Conservation (phyloP, 306 rosid genomes). For the Sechiopsis laciniata region DNA sequence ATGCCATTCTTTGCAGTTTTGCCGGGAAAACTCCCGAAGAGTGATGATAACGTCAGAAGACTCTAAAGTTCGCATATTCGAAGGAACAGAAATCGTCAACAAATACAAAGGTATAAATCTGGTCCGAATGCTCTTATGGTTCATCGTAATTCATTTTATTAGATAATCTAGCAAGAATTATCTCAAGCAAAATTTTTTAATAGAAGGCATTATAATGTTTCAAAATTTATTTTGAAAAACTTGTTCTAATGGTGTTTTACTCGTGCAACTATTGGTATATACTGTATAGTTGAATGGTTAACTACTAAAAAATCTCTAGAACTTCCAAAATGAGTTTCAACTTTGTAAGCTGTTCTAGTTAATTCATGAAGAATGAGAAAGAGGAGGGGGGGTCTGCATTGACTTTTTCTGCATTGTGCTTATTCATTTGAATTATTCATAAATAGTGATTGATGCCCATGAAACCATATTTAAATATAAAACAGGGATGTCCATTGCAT, state of each 20-base stretch:
- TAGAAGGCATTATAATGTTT: neutral
- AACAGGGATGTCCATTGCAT: neutral
- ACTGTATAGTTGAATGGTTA: neutral
- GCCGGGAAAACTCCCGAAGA: slow-evolving; percentile 39
- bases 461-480: slow-evolving; percentile 2
- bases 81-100: slow-evolving; percentile 50
- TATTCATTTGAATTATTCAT: slow-evolving; percentile 11
- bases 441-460: slow-evolving; percentile 9
- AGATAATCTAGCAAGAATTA: neutral
- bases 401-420: neutral
- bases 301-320: neutral
- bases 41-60: slow-evolving; percentile 81
- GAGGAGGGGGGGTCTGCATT: neutral
- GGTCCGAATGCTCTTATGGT: neutral
- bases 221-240: neutral
- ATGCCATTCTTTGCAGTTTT: slow-evolving; percentile 48
- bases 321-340: slow-evolving; percentile 2
- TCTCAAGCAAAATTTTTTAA: neutral
- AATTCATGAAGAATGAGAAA: neutral
- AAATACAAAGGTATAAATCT: slow-evolving; percentile 55
- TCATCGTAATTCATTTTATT: slow-evolving; percentile 3
- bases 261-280: neutral
- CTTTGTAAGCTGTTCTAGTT: neutral
- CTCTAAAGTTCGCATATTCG: slow-evolving; percentile 65
- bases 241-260: neutral